A percentile compares a stretch with the other conserved stretches of the same genome.
These are phyloP conservation scores for Picocystis sp. DNA, from an alignment of 163 green algal species.

Conservation along the genomic window DNA sequence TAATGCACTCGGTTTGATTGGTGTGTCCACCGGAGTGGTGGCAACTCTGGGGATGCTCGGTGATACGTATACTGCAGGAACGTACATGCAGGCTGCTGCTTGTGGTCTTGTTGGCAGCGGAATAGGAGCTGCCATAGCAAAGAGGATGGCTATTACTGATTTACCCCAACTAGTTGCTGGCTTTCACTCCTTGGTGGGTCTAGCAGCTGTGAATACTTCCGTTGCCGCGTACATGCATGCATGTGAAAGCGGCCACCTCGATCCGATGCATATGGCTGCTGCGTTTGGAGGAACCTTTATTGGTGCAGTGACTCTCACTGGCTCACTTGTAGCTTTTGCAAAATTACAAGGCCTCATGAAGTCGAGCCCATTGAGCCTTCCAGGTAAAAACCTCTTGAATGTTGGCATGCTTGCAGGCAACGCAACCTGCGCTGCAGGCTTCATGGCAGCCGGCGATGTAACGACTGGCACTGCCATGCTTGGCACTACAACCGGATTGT, in stretches of 20 bases:
- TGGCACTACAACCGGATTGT: not conserved
- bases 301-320: conserved; percentile 73
- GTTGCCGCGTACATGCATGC: conserved; percentile 50
- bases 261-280: conserved; percentile 6
- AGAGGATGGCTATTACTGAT: conserved; percentile 61
- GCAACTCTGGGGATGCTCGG: conserved; percentile 38
- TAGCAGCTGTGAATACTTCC: conserved; percentile 53
- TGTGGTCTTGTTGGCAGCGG: conserved; percentile 21
- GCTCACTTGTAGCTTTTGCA: conserved; percentile 60
- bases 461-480: conserved; percentile 1
- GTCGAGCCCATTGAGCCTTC: conserved; percentile 42
- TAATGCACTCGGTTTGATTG: conserved; percentile 59
- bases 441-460: conserved; percentile 33
- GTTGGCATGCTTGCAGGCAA: conserved; percentile 33
- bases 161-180: conserved; percentile 74
- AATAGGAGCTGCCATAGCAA: conserved; percentile 34
- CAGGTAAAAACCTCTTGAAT: conserved; percentile 72
- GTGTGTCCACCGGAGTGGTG: conserved; percentile 46
- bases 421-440: conserved; percentile 24
- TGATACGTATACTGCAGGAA: conserved; percentile 7
- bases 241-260: conserved; percentile 13
- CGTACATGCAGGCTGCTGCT: conserved; percentile 19
- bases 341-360: conserved; percentile 74
- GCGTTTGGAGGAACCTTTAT: conserved; percentile 31
- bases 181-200: conserved; percentile 68